A percentile compares a stretch with the other conserved stretches of the same genome.
Evolutionary conservation across 1,284 basidiomycete species (phyloP).

Genomic region (Ceratobasidium sp.): DNA sequence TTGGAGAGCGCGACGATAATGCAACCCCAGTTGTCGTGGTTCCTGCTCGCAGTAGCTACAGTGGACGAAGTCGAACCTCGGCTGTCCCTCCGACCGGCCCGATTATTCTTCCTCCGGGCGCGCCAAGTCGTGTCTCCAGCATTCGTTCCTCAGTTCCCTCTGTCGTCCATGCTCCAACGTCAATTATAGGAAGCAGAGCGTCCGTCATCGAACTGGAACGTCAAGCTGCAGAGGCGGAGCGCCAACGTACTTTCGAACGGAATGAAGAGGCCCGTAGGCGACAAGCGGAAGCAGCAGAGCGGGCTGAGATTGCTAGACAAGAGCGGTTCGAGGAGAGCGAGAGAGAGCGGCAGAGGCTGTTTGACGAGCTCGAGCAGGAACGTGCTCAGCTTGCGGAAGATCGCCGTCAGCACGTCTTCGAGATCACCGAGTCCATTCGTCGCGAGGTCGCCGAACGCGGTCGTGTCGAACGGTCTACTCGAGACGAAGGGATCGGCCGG

Average conservation of each 20-base stretch:
- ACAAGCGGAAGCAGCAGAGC: slow-evolving; percentile 30
- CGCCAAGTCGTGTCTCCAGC: background rate
- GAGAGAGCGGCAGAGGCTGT: slow-evolving; percentile 48
- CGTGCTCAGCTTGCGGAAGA: slow-evolving; percentile 47
- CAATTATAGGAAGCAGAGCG: slow-evolving; percentile 22
- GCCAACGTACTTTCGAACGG: slow-evolving; percentile 27
- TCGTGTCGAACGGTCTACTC: slow-evolving; percentile 12
- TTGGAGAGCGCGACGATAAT: slow-evolving; percentile 16
- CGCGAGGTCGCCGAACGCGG: slow-evolving; percentile 42
- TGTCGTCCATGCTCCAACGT: slow-evolving; percentile 13
- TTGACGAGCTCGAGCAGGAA: slow-evolving; percentile 47
- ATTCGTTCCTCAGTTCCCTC: slow-evolving; percentile 15
- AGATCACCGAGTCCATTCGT: slow-evolving; percentile 46
- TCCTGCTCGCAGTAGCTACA: slow-evolving; percentile 15
- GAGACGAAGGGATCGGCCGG: slow-evolving; percentile 35
- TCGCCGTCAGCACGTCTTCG: slow-evolving; percentile 47
- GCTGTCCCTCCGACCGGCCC: slow-evolving; percentile 17
- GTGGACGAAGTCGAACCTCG: background rate
- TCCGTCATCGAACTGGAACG: slow-evolving; percentile 42
- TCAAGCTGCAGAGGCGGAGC: slow-evolving; percentile 29
- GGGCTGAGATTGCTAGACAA: slow-evolving; percentile 39
- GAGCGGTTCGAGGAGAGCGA: slow-evolving; percentile 47
- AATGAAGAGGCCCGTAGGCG: slow-evolving; percentile 29
- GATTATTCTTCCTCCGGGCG: slow-evolving; percentile 26
- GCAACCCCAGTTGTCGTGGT: slow-evolving; percentile 13